These are phyloP conservation scores for Theobroma grandiflorum DNA, from an alignment of 441 rosid genomes.

Conservation along the genomic window DNA sequence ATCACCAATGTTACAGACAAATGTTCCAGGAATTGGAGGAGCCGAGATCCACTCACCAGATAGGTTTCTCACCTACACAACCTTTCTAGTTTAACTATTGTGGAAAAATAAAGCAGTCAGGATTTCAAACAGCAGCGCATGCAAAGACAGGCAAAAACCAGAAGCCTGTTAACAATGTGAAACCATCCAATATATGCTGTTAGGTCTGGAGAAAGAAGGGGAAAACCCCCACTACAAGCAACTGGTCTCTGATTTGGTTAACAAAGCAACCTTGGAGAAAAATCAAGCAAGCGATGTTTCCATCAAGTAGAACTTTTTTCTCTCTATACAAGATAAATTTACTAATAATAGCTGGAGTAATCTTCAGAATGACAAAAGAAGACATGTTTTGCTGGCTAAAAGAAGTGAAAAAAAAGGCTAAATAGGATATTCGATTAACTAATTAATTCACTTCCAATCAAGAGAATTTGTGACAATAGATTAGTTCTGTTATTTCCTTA, in stretches of 20 bases:
- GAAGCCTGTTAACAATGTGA: neutral
- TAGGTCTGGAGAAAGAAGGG: neutral
- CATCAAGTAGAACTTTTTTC: neutral
- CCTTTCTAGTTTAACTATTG: neutral
- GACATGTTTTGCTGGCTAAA: neutral
- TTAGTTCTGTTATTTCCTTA: neutral
- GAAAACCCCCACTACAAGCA: neutral
- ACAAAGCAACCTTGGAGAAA: neutral
- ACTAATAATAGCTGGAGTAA: neutral
- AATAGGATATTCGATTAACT: neutral
- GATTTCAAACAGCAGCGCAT: neutral
- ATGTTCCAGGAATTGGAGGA: slow-evolving; percentile 79
- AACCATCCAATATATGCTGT: neutral
- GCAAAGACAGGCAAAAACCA: neutral
- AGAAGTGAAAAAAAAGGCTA: neutral
- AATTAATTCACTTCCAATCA: neutral
- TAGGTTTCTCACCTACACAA: slow-evolving; percentile 65
- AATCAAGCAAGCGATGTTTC: neutral
- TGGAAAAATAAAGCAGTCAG: neutral
- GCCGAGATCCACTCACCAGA: slow-evolving; percentile 90
- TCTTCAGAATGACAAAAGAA: slow-evolving; percentile 7
- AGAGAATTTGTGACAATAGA: neutral
- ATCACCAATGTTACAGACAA: slow-evolving; percentile 94
- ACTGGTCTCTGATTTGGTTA: neutral
- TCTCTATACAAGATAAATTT: neutral